These are phyloP conservation scores for Malus hybrid DNA, from an alignment of 331 rosid genomes.

Conservation along the genomic window DNA sequence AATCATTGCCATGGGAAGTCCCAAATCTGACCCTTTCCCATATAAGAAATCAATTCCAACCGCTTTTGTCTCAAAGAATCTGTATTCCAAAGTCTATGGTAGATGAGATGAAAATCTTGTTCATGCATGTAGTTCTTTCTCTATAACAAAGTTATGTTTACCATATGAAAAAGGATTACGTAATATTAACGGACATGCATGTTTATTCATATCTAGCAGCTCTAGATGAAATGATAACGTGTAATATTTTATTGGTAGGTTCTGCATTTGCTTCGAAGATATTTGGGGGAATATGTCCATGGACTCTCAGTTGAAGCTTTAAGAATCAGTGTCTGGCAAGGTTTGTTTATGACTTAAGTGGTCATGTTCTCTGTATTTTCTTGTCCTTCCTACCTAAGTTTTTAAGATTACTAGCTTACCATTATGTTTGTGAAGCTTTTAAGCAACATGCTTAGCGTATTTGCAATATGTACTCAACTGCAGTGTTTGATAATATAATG, in stretches of 20 bases:
- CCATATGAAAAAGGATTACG: not conserved
- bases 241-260: slow-evolving; percentile 45
- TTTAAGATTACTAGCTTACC: not conserved
- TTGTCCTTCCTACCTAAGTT: not conserved
- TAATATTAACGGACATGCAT: not conserved
- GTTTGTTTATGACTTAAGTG: slow-evolving; percentile 40
- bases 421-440: not conserved
- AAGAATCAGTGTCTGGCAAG: slow-evolving; percentile 97
- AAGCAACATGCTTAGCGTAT: not conserved
- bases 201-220: not conserved
- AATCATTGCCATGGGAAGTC: not conserved
- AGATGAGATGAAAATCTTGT: not conserved
- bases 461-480: not conserved
- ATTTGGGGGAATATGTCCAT: slow-evolving; percentile 95
- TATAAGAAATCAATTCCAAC: not conserved
- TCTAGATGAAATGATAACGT: not conserved
- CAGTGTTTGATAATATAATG: not conserved
- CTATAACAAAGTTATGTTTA: not conserved
- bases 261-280: slow-evolving; percentile 81
- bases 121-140: not conserved
- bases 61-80: not conserved
- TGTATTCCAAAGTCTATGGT: not conserved
- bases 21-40: not conserved
- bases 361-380: slow-evolving; percentile 4
- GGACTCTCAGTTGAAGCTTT: slow-evolving; percentile 91